Evolutionary conservation across 306 rosid species (phyloP).

Genomic region (Hippophae gyantsensis): DNA sequence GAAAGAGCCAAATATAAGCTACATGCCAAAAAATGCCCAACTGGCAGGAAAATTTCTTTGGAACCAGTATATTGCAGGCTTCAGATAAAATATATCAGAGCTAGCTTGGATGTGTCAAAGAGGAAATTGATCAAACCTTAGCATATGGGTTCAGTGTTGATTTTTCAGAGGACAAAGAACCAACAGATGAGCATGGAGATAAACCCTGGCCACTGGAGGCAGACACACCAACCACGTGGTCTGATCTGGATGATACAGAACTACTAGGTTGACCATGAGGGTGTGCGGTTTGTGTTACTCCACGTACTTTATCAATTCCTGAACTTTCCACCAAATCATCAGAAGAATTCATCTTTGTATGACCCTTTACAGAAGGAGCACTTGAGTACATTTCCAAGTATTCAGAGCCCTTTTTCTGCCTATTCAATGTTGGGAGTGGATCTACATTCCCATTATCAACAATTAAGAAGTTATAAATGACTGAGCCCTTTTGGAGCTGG

Average conservation of each 20-base stretch:
- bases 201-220: slow-evolving; percentile 50
- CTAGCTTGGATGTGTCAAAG: background rate
- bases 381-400: slow-evolving; percentile 29
- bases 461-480: background rate
- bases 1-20: slow-evolving; percentile 1
- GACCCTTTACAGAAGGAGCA: slow-evolving; percentile 31
- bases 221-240: slow-evolving; percentile 31
- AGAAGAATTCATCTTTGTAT: slow-evolving; percentile 34
- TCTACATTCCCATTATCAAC: slow-evolving; percentile 33
- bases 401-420: slow-evolving; percentile 43
- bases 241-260: slow-evolving; percentile 51
- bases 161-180: slow-evolving; percentile 76
- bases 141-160: slow-evolving; percentile 81
- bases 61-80: background rate
- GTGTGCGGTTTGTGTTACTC: slow-evolving; percentile 35
- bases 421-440: slow-evolving; percentile 26
- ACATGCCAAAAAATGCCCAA: slow-evolving; percentile 1
- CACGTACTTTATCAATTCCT: slow-evolving; percentile 33
- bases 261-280: slow-evolving; percentile 54
- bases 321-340: slow-evolving; percentile 33
- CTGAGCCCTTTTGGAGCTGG: background rate
- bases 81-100: too few relatives aligned
- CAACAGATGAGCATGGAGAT: slow-evolving; percentile 82
- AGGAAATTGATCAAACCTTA: slow-evolving; percentile 44
- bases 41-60: background rate